phyloP scores from a whole-genome alignment of 352 stramenopile genomes.

The Blastocystis sp. region DNA sequence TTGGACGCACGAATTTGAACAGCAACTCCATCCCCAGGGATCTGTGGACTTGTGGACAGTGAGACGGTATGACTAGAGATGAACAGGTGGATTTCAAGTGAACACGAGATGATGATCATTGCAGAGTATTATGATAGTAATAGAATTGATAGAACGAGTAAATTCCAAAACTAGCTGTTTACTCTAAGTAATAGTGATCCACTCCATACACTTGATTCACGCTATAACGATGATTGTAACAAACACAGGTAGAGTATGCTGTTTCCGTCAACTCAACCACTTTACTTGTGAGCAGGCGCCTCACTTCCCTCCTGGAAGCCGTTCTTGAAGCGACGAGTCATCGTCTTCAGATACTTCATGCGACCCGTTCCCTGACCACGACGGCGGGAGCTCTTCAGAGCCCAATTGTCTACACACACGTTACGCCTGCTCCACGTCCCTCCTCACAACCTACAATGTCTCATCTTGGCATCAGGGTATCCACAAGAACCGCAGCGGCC shows the following conservation, averaged over 20 bases:
- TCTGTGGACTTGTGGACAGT: too few species aligned
- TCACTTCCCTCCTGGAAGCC: constrained; percentile 89
- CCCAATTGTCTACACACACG: constrained; percentile 67
- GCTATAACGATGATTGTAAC: neutral
- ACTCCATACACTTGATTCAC: too few species aligned
- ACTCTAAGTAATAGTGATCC: too few species aligned
- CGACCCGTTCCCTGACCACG: constrained; percentile 88
- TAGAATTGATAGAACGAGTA: too few species aligned
- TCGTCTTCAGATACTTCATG: constrained; percentile 94
- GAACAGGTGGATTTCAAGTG: too few species aligned
- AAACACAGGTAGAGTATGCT: neutral
- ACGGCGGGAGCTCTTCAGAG: constrained; percentile 89
- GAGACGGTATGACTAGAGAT: too few species aligned
- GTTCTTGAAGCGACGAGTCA: constrained; percentile 97
- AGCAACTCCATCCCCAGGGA: too few species aligned
- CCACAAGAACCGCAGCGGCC: constrained; percentile 90
- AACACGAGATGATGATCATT: too few species aligned
- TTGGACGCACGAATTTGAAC: neutral
- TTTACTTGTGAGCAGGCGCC: constrained; percentile 63
- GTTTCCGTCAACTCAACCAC: neutral
- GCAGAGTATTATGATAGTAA: too few species aligned
- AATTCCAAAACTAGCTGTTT: too few species aligned
- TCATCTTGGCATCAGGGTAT: constrained; percentile 92
- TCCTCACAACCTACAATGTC: constrained; percentile 73
- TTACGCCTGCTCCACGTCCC: neutral